Percentiles rank a stretch among this genome's conserved stretches.
phyloP scores from a whole-genome alignment of 768 basidiomycete genomes.

The Botryobasidium botryosum region DNA sequence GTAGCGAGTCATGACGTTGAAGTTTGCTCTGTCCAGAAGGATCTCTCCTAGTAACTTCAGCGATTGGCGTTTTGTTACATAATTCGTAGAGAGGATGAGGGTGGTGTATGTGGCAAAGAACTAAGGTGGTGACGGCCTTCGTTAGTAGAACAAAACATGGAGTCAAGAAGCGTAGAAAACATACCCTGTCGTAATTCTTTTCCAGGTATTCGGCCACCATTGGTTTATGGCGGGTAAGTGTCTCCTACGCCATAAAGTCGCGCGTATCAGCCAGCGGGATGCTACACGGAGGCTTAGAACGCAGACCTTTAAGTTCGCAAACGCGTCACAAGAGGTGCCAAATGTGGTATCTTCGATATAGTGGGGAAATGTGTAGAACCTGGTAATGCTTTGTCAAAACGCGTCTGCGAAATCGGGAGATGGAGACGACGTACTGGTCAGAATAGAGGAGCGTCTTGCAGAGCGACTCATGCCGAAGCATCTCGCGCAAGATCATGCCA shows the following conservation, averaged over 20 bases:
- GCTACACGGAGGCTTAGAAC: background rate
- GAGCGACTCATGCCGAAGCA: constrained; percentile 83
- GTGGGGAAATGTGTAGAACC: constrained; percentile 91
- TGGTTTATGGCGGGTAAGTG: constrained; percentile 86
- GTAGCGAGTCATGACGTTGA: constrained; percentile 96
- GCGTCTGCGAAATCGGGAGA: no score
- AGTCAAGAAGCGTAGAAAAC: constrained; percentile 18
- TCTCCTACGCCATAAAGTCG: constrained; percentile 36
- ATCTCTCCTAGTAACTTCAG: constrained; percentile 97
- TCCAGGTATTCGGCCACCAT: constrained; percentile 98
- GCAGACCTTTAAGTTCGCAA: constrained; percentile 75
- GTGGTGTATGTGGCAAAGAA: constrained; percentile 94
- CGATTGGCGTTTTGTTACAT: constrained; percentile 98
- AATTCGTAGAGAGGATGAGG: constrained; percentile 84
- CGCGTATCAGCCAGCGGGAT: background rate
- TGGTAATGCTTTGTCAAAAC: no score
- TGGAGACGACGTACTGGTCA: constrained; percentile 71
- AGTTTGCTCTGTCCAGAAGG: constrained; percentile 91
- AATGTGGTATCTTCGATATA: constrained; percentile 97
- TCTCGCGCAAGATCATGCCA: constrained; percentile 94
- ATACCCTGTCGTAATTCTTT: constrained; percentile 87
- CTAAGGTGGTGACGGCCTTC: constrained; percentile 24
- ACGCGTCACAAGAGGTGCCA: constrained; percentile 95
- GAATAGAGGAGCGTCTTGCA: constrained; percentile 82
- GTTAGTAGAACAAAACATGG: background rate